phyloP scores from a whole-genome alignment of 768 basidiomycete genomes.

The Wakefieldia striispora region DNA sequence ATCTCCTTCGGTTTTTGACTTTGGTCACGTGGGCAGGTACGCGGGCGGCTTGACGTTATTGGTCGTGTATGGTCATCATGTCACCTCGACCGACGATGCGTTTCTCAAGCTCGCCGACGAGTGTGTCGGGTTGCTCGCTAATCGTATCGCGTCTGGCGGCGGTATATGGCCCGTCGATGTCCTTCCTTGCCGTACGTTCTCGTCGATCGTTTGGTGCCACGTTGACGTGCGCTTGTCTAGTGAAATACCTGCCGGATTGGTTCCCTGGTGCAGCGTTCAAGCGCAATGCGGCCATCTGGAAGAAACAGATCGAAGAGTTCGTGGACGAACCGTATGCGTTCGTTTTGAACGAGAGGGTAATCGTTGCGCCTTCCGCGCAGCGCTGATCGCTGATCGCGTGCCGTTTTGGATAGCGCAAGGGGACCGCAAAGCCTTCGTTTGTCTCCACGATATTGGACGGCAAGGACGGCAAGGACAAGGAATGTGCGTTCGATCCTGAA shows the following conservation, averaged over 20 bases:
- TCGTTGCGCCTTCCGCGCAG: neutral
- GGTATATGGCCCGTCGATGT: slow-evolving; percentile 44
- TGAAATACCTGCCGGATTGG: slow-evolving; percentile 62
- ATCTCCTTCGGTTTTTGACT: slow-evolving; percentile 4
- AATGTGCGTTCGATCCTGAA: slow-evolving; percentile 14
- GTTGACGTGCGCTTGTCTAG: slow-evolving; percentile 10
- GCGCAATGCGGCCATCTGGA: slow-evolving; percentile 59
- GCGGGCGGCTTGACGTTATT: slow-evolving; percentile 52
- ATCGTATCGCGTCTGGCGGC: slow-evolving; percentile 42
- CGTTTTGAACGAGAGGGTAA: slow-evolving; percentile 56
- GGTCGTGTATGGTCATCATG: slow-evolving; percentile 63
- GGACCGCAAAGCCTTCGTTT: slow-evolving; percentile 40
- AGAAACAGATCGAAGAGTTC: slow-evolving; percentile 59
- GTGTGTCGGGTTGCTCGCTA: slow-evolving; percentile 40
- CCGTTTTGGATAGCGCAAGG: slow-evolving; percentile 28
- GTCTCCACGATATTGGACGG: slow-evolving; percentile 52
- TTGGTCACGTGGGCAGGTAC: slow-evolving; percentile 37
- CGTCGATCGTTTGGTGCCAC: too few species aligned
- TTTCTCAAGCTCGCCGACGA: slow-evolving; percentile 44
- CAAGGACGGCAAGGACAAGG: neutral
- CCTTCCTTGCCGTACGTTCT: slow-evolving; percentile 34
- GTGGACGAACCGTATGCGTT: slow-evolving; percentile 62
- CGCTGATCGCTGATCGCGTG: neutral
- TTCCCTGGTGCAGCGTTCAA: slow-evolving; percentile 68
- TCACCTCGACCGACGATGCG: slow-evolving; percentile 37